Evolutionary conservation across 371 early-diverging fungal genomes (phyloP), one percentile per base, ranked within the genome.

Genomic region (Haplosporangium sp.): DNA sequence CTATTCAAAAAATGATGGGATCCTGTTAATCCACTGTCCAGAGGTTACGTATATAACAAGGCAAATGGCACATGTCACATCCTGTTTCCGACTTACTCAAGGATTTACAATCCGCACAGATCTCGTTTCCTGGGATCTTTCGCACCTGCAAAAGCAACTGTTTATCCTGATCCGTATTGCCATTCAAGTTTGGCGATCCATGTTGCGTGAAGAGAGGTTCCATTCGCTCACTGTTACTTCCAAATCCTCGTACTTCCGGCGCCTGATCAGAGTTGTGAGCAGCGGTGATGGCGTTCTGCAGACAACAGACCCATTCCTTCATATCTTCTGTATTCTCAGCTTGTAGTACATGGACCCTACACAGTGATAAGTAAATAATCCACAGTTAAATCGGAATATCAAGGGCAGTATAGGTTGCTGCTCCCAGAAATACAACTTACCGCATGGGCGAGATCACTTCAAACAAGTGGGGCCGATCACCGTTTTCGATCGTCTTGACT

Each of bases 381-480:
- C 29, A 4, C 29, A 36, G 43, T 37, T 50, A 38, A 43, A n/a
- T 37, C 7, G 16, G 42, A 67, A 59, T 20, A 50, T 38, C 45
- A 55, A 64, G 8, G 59, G 36, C 21, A 64, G 59, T 36, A 43
- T 5, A 9, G 29, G 4, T 4, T 29, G 29, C 29, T 29, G 29
- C 4, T 29, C 29, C 29, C 29, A 29, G 4, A 29, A 29, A 29
- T 29, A 29, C 29, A 29, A 29, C 79, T 66, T 86, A 91, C 92
- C 86, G 86, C 66, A 84, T 86, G 5, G 96, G 95, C 0, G 94
- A 92, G 36, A 96, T 92, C 21, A 96, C 81, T 62, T 95, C 95
- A 85, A 96, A 96, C 59, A 92, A 89, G 65, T 91, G 93, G 11
- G 95, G 86, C 23, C 96, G 86, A 74, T 95, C 96, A 18, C 87